These are phyloP conservation scores for Lachnellula subtilissima DNA, from an alignment of 2,329 filamentous ascomycete genomes.

Conservation along the genomic window DNA sequence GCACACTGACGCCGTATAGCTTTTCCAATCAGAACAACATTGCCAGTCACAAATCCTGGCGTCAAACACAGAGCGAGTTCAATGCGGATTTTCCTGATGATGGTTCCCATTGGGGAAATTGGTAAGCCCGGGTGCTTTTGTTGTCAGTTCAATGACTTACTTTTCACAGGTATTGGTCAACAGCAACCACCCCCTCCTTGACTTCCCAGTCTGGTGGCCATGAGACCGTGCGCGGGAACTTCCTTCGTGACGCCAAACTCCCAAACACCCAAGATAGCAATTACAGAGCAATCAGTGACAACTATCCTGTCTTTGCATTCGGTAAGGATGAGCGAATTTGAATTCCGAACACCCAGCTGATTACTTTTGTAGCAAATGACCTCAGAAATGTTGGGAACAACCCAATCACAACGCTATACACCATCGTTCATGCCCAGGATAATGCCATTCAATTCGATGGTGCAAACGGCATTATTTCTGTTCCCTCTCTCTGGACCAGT, in stretches of 20 bases:
- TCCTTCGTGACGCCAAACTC: conserved; percentile 58
- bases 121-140: conserved; percentile 32
- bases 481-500: conserved; percentile 73
- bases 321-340: conserved; percentile 2
- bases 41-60: conserved; percentile 21
- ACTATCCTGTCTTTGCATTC: conserved; percentile 80
- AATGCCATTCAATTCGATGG: conserved; percentile 26
- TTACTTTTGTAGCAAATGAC: conserved; percentile 15
- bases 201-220: conserved; percentile 68
- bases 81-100: conserved; percentile 29
- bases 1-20: conserved; percentile 4
- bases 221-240: conserved; percentile 57
- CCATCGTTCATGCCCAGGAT: conserved; percentile 26
- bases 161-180: conserved; percentile 56
- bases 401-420: conserved; percentile 21
- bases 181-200: conserved; percentile 48
- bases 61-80: conserved; percentile 26
- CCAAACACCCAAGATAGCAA: conserved; percentile 58
- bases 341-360: neutral
- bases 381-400: conserved; percentile 20
- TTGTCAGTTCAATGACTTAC: neutral
- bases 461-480: conserved; percentile 50
- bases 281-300: conserved; percentile 63
- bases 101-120: conserved; percentile 72
- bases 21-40: conserved; percentile 22